Base-by-base conservation (phyloP, 805 yeast genomes). In the Kuraishia piskuri region DNA sequence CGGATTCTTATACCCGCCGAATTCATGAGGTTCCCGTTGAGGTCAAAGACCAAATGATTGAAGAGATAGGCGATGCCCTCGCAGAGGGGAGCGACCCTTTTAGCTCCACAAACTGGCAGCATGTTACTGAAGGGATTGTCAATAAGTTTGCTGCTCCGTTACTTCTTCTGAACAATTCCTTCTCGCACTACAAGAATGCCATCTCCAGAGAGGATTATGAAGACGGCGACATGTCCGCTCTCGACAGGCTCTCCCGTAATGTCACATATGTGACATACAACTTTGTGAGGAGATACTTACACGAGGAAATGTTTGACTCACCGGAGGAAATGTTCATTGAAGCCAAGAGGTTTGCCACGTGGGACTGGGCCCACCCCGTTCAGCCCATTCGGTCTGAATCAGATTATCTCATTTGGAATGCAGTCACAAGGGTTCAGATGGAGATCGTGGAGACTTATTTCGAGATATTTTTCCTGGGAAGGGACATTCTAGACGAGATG, bases 141-240 rank as follows among this genome's bases (percentile, higher is more conserved):
- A 65, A 65, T 25, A 82, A 82, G 59, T 83, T 83, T 62, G 68
- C 80, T 1, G 85, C 86, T 10, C 64, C 75, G 44, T 59, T 83
- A 22, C 57, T 67, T 46, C 59, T 64, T 6, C 55, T 82, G 52
- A 76, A 80, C 53, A 61, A 65, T 14, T 69, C 79, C 0, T 65
- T 75, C 22, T 46, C 53, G 6, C 25, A 55, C 1, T 66, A 55
- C 45, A 50, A 49, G 9, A 26, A 51, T 3, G 59, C 57, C 46
- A 22, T 9, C 36, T 37, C 21, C 3, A 19, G 22, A 8, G 23
- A 21, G 19, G 36, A 40, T 12, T 49, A 53, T 22, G 44, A 46
- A 26, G 46, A 51, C 8, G 50, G 47, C n/a, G 24, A 21, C 8
- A 22, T 23, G 12, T 23, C 40, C 22, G 50, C 37, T 9, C 50